Evolutionary conservation across 805 yeast species (phyloP), one percentile per base, ranked within the genome.

Genomic region (Aciculoconidium aculeatum): DNA sequence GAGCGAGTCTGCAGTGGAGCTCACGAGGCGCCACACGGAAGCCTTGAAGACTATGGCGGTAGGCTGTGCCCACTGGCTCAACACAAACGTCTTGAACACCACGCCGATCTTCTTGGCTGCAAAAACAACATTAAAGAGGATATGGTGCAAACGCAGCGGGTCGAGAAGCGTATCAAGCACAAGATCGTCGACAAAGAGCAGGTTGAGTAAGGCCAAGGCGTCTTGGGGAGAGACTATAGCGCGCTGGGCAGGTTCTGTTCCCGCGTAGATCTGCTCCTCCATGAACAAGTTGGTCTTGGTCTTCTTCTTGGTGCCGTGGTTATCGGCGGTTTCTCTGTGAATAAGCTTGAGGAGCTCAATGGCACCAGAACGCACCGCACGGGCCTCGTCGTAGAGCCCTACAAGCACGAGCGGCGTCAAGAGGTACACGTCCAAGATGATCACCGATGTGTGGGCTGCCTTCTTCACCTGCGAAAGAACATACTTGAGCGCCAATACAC

Each of bases 211-310:
- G 40, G 15, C 61, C 57, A 34, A 59, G n/a, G 76, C 74, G 47
- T 86, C 95, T 25, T 71, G 71, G 20, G 86, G 80, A 13, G 79
- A 58, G 15, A 84, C 64, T 31, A 78, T 60, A 15, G 80, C 72
- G 28, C 81, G 53, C 11, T 64, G 57, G 8, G 58, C 44, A 3
- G 72, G 62, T 8, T 62, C 53, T 10, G 44, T 43, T 6, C 60
- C 47, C 8, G 80, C 86, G 47, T 80, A 88, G 10, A 86, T 62
- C 25, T 66, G 62, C 11, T 71, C 64, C 17, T 67, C 67, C 52
- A 80, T 51, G 38, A 72, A 66, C 31, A 75, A 47, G 2, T 33
- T 21, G 9, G 50, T 36, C 23, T 53, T 47, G n/a, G 61, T 43
- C 32, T 64, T 66, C 25, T 61, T 58, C 29, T 42, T 48, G 37